Conservation (phyloP, 2,329 filamentous ascomycete genomes). For the Penicillium thymicola region DNA sequence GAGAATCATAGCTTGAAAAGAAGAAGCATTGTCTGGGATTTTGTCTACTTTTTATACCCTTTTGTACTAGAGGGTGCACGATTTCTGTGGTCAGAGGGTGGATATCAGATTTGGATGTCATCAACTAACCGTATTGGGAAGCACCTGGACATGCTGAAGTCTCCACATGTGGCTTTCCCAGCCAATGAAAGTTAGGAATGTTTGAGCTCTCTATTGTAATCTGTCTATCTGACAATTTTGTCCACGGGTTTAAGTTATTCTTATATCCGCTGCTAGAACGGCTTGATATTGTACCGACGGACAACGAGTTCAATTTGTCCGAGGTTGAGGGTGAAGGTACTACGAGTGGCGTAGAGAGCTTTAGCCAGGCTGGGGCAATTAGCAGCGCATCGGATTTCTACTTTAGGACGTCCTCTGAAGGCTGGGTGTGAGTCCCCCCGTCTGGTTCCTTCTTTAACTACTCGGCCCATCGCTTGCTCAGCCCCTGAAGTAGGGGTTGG, state of each 20-base stretch:
- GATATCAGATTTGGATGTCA: not conserved
- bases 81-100: not conserved
- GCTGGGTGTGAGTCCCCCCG: too few species aligned
- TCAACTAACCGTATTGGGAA: not conserved
- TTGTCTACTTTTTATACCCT: not conserved
- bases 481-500: too few species aligned
- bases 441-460: too few species aligned
- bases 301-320: not conserved
- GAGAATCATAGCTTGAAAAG: not conserved
- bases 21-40: too few species aligned
- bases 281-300: not conserved
- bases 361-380: too few species aligned
- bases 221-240: not conserved
- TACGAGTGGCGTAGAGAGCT: too few species aligned
- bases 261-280: not conserved
- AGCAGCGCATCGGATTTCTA: too few species aligned
- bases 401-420: too few species aligned
- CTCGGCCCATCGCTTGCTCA: too few species aligned
- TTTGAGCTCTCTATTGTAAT: not conserved
- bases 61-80: not conserved
- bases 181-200: not conserved
- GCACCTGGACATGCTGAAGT: not conserved
- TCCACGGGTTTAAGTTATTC: not conserved
- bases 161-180: not conserved
- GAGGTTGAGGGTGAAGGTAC: not conserved